These are phyloP conservation scores for Xylariaceae sp. DNA, from an alignment of 2,329 filamentous ascomycete species.

Conservation along the genomic window DNA sequence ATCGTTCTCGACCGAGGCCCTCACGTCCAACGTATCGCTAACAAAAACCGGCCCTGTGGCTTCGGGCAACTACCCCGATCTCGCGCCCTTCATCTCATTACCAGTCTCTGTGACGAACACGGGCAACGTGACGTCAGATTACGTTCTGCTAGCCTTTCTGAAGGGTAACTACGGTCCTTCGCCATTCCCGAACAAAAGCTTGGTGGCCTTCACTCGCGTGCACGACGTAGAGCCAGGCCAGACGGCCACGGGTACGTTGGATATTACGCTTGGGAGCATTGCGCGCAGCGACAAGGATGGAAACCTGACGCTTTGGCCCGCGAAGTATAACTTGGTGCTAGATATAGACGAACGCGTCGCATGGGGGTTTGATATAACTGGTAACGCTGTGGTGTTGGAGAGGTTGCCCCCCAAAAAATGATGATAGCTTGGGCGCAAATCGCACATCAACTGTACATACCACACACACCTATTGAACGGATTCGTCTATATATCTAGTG, in stretches of 20 bases:
- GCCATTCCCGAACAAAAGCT: conserved; percentile 48
- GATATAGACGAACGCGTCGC: conserved; percentile 38
- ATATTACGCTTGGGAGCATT: conserved; percentile 44
- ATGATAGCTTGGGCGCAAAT: too few species aligned
- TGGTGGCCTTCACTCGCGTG: conserved; percentile 47
- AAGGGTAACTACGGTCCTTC: conserved; percentile 39
- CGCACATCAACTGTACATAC: too few species aligned
- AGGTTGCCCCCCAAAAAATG: conserved; percentile 21
- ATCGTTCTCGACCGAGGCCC: conserved; percentile 18
- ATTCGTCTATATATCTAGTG: too few species aligned
- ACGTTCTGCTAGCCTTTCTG: conserved; percentile 47
- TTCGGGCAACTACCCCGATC: conserved; percentile 35
- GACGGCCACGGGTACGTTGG: conserved; percentile 29
- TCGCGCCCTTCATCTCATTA: conserved; percentile 38
- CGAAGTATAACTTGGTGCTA: conserved; percentile 42
- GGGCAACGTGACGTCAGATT: conserved; percentile 44
- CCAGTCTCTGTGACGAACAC: conserved; percentile 44
- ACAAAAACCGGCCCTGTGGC: conserved; percentile 18
- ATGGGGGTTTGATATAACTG: conserved; percentile 43
- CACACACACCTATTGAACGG: too few species aligned
- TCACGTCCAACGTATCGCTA: conserved; percentile 12
- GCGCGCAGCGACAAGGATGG: conserved; percentile 46
- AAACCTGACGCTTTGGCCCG: conserved; percentile 49
- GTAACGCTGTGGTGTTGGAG: conserved; percentile 36
- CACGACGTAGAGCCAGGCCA: conserved; percentile 30